Evolutionary conservation across 441 rosid genomes (phyloP).

Genomic region (Populus hybrid): DNA sequence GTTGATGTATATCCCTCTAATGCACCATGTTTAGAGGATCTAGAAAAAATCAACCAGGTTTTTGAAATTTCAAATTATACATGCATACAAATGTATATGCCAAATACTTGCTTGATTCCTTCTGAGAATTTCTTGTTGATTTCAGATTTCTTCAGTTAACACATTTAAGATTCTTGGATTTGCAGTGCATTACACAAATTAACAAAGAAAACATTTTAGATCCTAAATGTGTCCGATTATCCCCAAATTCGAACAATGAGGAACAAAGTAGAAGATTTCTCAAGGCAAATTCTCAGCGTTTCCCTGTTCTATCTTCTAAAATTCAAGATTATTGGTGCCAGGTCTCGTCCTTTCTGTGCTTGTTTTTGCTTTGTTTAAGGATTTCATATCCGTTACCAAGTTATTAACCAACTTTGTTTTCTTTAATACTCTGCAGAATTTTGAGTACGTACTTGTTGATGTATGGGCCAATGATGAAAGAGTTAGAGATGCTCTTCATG

Average conservation of each 20-base stretch:
- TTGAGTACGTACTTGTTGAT: conserved; percentile 17
- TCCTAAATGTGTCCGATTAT: conserved; percentile 19
- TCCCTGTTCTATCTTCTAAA: conserved; percentile 4
- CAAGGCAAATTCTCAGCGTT: conserved; percentile 4
- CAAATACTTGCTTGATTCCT: background rate
- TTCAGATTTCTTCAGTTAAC: background rate
- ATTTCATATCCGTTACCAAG: background rate
- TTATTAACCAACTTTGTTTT: background rate
- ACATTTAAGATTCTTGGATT: background rate
- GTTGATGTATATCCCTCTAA: conserved; percentile 6
- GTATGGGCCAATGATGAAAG: conserved; percentile 29
- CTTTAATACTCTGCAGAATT: conserved; percentile 15
- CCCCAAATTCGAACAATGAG: conserved; percentile 19
- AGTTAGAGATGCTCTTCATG: conserved; percentile 32
- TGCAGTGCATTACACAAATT: conserved; percentile 19
- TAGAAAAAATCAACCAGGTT: conserved; percentile 16
- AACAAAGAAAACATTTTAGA: conserved; percentile 20
- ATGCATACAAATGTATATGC: background rate
- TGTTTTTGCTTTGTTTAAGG: background rate
- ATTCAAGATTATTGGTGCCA: conserved; percentile 24
- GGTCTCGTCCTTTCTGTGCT: conserved; percentile 11
- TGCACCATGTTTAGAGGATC: conserved; percentile 15
- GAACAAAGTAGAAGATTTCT: conserved; percentile 19
- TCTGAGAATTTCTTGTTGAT: background rate
- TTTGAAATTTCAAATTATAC: background rate